Evolutionary conservation across 768 basidiomycete genomes (phyloP), one percentile per base, ranked within the genome.

Genomic region (Boletus edulis): DNA sequence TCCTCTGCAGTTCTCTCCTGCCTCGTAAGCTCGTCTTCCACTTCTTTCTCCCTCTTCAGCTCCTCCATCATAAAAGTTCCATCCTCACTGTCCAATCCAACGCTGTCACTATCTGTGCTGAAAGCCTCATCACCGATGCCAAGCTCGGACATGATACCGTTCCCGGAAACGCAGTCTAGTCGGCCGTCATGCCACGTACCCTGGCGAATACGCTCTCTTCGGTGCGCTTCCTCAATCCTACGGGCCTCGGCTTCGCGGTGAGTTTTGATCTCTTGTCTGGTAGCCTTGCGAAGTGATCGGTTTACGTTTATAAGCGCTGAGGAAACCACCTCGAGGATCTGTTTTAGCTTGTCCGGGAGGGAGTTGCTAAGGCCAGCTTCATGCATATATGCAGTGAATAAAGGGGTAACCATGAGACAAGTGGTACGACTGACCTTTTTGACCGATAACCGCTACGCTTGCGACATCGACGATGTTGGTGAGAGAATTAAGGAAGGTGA

Each of bases 371-470:
- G 75, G 17, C 97, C 94, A 22, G 91, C 95, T 94, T 56, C 27
- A 51, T 14, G 22, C 6, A 8, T 29, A 39, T 22, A 34, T 13
- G 51, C 3, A n/a, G 34, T 61, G 12, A 57, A 48, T 55, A 18
- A 45, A 38, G 34, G 22, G 34, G 2, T 2, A 17, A 24, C 5
- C 15, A 8, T 20, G 42, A 40, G 6, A 46, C 34, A 15, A 43
- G 12, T 15, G 24, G 10, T 6, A 49, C 8, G 24, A 53, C 71
- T 7, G 51, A 88, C 91, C 83, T 75, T 98, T 98, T 66, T 97
- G 93, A 3, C 97, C 97, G 61, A 97, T 97, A n/a, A 98, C 65
- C 2, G 95, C 95, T 41, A 94, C 82, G 55, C 86, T 87, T 1
- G 92, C 94, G n/a, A 98, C 78, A 67, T 98, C 96, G 57, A 98